phyloP scores from a whole-genome alignment of 768 basidiomycete genomes.

The Amanita brunnescens region DNA sequence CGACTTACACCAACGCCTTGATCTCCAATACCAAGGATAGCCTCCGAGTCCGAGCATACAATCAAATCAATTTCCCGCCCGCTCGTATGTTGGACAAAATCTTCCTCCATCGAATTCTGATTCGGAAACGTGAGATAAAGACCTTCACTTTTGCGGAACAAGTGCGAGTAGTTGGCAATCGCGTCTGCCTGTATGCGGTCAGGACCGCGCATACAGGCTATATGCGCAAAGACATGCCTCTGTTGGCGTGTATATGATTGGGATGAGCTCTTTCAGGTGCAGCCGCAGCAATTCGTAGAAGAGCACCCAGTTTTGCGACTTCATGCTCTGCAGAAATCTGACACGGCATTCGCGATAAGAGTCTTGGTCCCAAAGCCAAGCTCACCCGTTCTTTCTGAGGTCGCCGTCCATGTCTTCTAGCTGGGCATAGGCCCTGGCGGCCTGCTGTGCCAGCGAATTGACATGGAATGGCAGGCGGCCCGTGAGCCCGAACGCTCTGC shows the following conservation, averaged over 20 bases:
- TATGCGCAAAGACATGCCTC: conserved; percentile 34
- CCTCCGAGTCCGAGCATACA: conserved; percentile 79
- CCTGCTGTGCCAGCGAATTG: conserved; percentile 70
- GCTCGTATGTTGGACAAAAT: conserved; percentile 59
- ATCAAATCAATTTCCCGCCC: conserved; percentile 64
- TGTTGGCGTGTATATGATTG: conserved; percentile 82
- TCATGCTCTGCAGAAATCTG: conserved; percentile 60
- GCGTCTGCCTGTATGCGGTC: conserved; percentile 86
- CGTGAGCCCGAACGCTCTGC: conserved; percentile 55
- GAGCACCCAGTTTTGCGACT: conserved; percentile 75
- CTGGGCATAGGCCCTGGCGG: conserved; percentile 65
- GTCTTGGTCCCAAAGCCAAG: not conserved
- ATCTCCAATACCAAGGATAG: conserved; percentile 67
- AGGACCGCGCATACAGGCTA: not conserved
- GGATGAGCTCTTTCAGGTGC: conserved; percentile 54
- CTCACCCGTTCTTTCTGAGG: conserved; percentile 48
- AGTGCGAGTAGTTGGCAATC: conserved; percentile 80
- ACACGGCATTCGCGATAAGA: not conserved
- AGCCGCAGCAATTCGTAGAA: conserved; percentile 61
- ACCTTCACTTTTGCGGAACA: conserved; percentile 75
- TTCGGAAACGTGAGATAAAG: conserved; percentile 59
- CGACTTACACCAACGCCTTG: conserved; percentile 55
- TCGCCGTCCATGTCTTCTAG: conserved; percentile 26
- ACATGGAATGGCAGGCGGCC: conserved; percentile 42
- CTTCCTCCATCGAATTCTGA: conserved; percentile 63